phyloP scores from a whole-genome alignment of 2,329 filamentous ascomycete genomes.

The Arthrobotrys entomopaga region DNA sequence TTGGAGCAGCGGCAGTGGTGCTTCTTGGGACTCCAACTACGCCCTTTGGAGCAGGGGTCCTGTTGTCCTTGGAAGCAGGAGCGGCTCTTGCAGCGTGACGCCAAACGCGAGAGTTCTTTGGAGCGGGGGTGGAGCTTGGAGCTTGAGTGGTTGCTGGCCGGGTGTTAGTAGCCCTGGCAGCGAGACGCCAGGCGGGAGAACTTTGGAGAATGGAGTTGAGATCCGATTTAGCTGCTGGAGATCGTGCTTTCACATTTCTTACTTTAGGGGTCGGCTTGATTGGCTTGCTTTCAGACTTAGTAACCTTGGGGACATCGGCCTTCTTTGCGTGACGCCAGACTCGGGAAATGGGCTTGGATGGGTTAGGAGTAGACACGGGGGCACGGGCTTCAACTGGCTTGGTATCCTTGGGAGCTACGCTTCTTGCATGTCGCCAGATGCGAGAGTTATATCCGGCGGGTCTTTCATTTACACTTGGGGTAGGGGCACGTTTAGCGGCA shows the following conservation, averaged over 20 bases:
- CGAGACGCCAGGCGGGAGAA: slow-evolving; percentile 17
- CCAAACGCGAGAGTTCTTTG: slow-evolving; percentile 12
- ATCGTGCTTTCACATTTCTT: slow-evolving; percentile 3
- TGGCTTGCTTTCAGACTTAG: too few species aligned
- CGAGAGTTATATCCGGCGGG: slow-evolving; percentile 16
- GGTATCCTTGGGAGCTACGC: slow-evolving; percentile 16
- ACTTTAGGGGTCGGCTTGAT: background rate
- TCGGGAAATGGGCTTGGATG: slow-evolving; percentile 6
- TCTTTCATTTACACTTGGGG: background rate
- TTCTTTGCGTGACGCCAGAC: slow-evolving; percentile 21
- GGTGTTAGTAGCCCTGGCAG: slow-evolving; percentile 11
- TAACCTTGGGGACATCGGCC: slow-evolving; percentile 1
- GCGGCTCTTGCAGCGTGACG: slow-evolving; percentile 14
- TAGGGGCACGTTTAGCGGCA: slow-evolving; percentile 4
- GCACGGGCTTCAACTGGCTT: slow-evolving; percentile 7
- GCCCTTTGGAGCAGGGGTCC: background rate
- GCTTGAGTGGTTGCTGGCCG: background rate
- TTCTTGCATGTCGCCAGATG: slow-evolving; percentile 11
- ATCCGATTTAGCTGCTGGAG: background rate
- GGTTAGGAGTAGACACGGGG: slow-evolving; percentile 1
- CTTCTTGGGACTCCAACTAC: background rate
- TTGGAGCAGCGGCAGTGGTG: slow-evolving; percentile 5
- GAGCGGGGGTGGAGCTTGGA: background rate
- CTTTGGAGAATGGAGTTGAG: slow-evolving; percentile 9
- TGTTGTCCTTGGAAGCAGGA: background rate